These are phyloP conservation scores for Mucor saturninus DNA, from an alignment of 371 early-diverging fungal species.

Conservation along the genomic window DNA sequence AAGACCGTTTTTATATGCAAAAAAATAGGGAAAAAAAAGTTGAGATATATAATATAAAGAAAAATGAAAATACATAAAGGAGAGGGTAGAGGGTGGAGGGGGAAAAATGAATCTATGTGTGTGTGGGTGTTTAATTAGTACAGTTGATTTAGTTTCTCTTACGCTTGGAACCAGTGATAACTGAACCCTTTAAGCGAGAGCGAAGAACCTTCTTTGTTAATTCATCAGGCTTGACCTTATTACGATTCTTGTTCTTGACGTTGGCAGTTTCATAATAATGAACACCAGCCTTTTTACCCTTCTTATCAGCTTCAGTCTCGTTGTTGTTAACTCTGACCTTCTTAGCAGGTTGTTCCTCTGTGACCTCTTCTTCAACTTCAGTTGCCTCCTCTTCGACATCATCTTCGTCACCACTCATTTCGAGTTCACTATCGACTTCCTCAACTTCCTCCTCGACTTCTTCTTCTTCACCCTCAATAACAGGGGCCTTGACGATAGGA, in stretches of 20 bases:
- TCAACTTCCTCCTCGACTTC: slow-evolving; percentile 57
- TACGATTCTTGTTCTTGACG: slow-evolving; percentile 90
- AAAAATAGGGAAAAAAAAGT: too few species aligned
- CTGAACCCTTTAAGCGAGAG: slow-evolving; percentile 51
- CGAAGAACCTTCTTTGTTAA: slow-evolving; percentile 46
- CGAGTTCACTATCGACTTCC: slow-evolving; percentile 64
- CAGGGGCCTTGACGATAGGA: slow-evolving; percentile 50
- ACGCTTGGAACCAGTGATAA: slow-evolving; percentile 40
- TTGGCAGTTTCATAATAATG: slow-evolving; percentile 87
- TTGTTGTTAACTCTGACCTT: slow-evolving; percentile 41
- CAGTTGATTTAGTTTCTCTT: slow-evolving; percentile 36
- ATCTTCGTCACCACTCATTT: slow-evolving; percentile 56
- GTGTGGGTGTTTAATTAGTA: background rate
- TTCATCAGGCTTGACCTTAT: slow-evolving; percentile 74
- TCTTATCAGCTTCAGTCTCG: slow-evolving; percentile 37
- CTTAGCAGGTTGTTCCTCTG: slow-evolving; percentile 29
- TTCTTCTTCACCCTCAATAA: slow-evolving; percentile 45
- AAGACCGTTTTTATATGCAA: too few species aligned
- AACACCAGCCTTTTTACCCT: slow-evolving; percentile 58
- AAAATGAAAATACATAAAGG: too few species aligned
- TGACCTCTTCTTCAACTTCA: slow-evolving; percentile 36
- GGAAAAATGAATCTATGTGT: background rate
- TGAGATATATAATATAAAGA: too few species aligned
- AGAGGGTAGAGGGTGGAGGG: background rate
- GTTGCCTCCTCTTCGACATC: slow-evolving; percentile 43